Conservation (phyloP, 495 filamentous ascomycete species). For the Corynascus novoguineensis region DNA sequence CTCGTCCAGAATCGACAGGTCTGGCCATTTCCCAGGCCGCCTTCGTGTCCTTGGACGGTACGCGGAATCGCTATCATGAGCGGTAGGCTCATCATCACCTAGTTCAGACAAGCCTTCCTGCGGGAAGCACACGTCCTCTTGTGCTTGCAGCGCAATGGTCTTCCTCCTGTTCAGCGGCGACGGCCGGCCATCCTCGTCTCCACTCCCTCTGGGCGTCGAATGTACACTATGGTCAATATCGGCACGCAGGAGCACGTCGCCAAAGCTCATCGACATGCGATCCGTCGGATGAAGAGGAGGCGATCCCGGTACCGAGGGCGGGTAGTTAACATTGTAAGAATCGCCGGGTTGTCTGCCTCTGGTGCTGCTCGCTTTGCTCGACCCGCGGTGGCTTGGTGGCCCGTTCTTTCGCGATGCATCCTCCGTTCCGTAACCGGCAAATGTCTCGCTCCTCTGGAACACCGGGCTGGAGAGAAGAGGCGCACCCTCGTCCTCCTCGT, state of each 20-base stretch:
- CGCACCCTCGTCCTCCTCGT: conserved; percentile 53
- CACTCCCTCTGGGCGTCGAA: conserved; percentile 26
- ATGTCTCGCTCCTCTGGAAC: conserved; percentile 27
- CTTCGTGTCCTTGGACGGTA: conserved; percentile 46
- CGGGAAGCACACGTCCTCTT: conserved; percentile 93
- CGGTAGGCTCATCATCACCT: conserved; percentile 64
- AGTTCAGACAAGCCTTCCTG: conserved; percentile 69
- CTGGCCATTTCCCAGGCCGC: conserved; percentile 51
- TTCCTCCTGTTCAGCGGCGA: conserved; percentile 41
- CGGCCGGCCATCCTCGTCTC: conserved; percentile 31
- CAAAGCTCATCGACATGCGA: conserved; percentile 56
- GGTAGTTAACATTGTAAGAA: conserved; percentile 86
- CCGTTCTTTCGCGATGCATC: conserved; percentile 25
- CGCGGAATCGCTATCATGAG: conserved; percentile 27
- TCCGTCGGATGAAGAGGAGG: conserved; percentile 54
- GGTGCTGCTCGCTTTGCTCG: conserved; percentile 35
- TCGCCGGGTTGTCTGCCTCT: conserved; percentile 33
- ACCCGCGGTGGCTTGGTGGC: conserved; percentile 35
- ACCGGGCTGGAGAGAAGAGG: conserved; percentile 47
- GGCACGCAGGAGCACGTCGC: conserved; percentile 69
- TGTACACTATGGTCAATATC: conserved; percentile 39
- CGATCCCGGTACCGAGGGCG: conserved; percentile 83
- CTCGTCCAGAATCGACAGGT: conserved; percentile 71
- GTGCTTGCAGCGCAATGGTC: conserved; percentile 50
- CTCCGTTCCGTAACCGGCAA: conserved; percentile 36